phyloP scores from a whole-genome alignment of 1,139 yeast species.

The Groenewaldozyma sp. region DNA sequence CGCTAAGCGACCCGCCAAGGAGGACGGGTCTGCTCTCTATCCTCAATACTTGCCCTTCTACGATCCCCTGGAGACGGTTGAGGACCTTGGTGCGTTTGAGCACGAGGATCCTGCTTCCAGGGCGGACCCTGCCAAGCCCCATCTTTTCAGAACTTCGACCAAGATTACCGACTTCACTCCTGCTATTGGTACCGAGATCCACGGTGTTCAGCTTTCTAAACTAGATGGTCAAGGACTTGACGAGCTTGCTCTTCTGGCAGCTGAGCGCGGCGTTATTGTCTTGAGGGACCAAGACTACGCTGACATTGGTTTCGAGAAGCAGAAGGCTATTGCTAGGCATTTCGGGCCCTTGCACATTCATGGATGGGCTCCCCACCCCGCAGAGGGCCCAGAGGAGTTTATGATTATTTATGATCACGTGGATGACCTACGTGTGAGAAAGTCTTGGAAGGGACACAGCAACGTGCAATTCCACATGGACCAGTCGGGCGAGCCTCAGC shows the following conservation, averaged over 20 bases:
- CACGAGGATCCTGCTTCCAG: slow-evolving; percentile 7
- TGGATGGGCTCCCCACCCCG: slow-evolving; percentile 50
- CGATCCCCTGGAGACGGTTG: slow-evolving; percentile 6
- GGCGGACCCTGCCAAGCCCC: slow-evolving; percentile 5
- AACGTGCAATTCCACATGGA: slow-evolving; percentile 6
- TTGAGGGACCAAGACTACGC: slow-evolving; percentile 56
- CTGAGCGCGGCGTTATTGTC: slow-evolving; percentile 52
- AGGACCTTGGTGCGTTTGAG: slow-evolving; percentile 5
- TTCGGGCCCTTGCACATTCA: slow-evolving; percentile 50
- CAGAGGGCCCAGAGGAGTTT: slow-evolving; percentile 44
- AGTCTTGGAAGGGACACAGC: slow-evolving; percentile 3
- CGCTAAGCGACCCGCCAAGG: slow-evolving; percentile 1
- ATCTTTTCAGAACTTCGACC: not conserved
- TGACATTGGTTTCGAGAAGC: slow-evolving; percentile 14
- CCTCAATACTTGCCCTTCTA: slow-evolving; percentile 7
- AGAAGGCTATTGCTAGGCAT: slow-evolving; percentile 34
- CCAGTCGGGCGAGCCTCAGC: slow-evolving; percentile 45
- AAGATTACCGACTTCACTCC: slow-evolving; percentile 2
- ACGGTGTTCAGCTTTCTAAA: slow-evolving; percentile 4
- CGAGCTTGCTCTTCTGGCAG: slow-evolving; percentile 51
- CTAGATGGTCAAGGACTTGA: slow-evolving; percentile 22
- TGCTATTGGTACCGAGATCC: slow-evolving; percentile 3
- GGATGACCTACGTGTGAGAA: slow-evolving; percentile 6
- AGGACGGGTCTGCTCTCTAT: slow-evolving; percentile 3
- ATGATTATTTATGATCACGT: slow-evolving; percentile 36